These are phyloP conservation scores for Calendula officinalis DNA, from an alignment of 129 eudicot species.

Conservation along the genomic window DNA sequence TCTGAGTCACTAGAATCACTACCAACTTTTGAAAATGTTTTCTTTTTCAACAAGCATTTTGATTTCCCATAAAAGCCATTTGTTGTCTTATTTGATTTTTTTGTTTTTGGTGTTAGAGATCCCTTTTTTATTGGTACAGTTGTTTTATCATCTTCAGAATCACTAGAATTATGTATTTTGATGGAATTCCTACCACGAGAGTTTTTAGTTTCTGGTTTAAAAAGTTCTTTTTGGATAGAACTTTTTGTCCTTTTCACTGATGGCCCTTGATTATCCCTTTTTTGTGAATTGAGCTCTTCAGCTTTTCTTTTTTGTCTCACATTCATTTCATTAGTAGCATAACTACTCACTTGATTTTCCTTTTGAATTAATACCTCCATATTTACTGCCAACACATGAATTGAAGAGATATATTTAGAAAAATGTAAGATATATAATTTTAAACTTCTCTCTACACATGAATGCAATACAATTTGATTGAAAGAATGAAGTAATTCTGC, in stretches of 20 bases:
- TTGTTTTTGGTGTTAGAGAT: conserved; percentile 14
- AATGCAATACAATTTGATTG: background rate
- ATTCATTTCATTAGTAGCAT: conserved; percentile 24
- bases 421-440: background rate
- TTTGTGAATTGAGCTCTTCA: conserved; percentile 27
- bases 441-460: background rate
- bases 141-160: conserved; percentile 21
- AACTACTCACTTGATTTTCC: conserved; percentile 29
- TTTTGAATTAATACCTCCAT: conserved; percentile 46
- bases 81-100: background rate
- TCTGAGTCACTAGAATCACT: conserved; percentile 25
- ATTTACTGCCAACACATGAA: conserved; percentile 19
- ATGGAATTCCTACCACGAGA: too few species aligned
- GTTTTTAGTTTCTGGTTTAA: conserved; percentile 9
- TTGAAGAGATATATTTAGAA: conserved; percentile 4
- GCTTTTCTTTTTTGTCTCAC: conserved; percentile 30
- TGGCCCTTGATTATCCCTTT: conserved; percentile 6
- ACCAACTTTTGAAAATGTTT: background rate
- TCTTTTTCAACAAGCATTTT: conserved; percentile 13
- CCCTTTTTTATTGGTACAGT: conserved; percentile 7
- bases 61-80: conserved; percentile 23
- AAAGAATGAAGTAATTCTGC: conserved; percentile 1
- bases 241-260: conserved; percentile 21
- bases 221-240: conserved; percentile 21
- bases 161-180: conserved; percentile 10